Percentiles rank a stretch among this genome's conserved stretches.
These are phyloP conservation scores for Canavalia gladiata DNA, from an alignment of 306 rosid genomes.

Conservation along the genomic window DNA sequence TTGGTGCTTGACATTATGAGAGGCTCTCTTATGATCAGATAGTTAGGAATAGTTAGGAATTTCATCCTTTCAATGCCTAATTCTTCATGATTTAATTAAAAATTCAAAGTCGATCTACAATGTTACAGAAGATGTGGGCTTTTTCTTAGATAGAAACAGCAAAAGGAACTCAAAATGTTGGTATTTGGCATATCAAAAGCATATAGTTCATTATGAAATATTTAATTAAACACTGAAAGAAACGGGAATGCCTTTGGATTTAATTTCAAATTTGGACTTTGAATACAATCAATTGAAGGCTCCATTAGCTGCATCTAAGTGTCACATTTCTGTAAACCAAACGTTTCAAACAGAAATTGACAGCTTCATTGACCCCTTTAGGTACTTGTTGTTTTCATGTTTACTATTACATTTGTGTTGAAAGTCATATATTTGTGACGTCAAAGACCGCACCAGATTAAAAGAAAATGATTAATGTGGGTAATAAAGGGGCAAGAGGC, in stretches of 20 bases:
- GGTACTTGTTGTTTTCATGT: conserved; percentile 46
- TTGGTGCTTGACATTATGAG: not conserved
- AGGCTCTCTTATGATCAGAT: conserved; percentile 16
- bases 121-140: not conserved
- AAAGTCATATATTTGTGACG: conserved; percentile 7
- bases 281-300: conserved; percentile 32
- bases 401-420: conserved; percentile 9
- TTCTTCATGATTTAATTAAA: not conserved
- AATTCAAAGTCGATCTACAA: not conserved
- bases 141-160: not conserved
- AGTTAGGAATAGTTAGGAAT: conserved; percentile 6
- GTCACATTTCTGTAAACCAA: conserved; percentile 25
- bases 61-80: not conserved
- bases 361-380: conserved; percentile 1
- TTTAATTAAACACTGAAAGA: conserved; percentile 8
- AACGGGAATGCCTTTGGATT: not conserved
- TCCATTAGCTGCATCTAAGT: conserved; percentile 35
- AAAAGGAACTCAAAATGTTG: not conserved
- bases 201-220: not conserved
- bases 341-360: conserved; percentile 40
- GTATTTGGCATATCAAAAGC: not conserved
- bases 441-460: conserved; percentile 48
- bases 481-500: conserved; percentile 51
- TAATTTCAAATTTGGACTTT: conserved; percentile 45
- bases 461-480: conserved; percentile 49